A percentile compares a stretch with the other conserved stretches of the same genome.
Evolutionary conservation across 1,139 yeast species (phyloP).

Genomic region (Suhomyces maxii): DNA sequence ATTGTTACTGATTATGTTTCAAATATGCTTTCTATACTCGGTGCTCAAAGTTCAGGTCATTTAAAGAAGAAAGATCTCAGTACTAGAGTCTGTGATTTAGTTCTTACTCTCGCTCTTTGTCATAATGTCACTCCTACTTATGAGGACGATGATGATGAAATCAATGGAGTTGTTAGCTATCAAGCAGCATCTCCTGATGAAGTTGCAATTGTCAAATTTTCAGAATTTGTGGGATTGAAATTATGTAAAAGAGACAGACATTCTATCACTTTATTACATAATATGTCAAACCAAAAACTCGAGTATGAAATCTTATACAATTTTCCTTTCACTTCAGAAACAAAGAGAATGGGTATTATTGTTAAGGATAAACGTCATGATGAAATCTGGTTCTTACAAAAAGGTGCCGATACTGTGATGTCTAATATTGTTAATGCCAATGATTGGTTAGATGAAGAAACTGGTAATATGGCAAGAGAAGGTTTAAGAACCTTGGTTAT

Average conservation of each 20-base stretch:
- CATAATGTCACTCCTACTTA: constrained; percentile 92
- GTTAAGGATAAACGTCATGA: constrained; percentile 61
- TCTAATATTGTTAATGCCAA: constrained; percentile 74
- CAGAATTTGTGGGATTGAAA: constrained; percentile 81
- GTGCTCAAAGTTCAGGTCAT: constrained; percentile 21
- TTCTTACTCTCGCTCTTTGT: constrained; percentile 82
- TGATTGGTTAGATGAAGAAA: constrained; percentile 98
- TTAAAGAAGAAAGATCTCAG: constrained; percentile 58
- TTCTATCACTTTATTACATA: constrained; percentile 66
- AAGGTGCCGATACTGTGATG: constrained; percentile 98
- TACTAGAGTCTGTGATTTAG: constrained; percentile 73
- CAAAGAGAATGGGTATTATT: constrained; percentile 94
- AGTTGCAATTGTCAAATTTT: constrained; percentile 91
- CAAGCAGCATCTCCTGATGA: constrained; percentile 99
- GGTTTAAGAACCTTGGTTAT: constrained; percentile 93
- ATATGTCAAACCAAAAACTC: constrained; percentile 51
- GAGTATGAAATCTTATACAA: constrained; percentile 72
- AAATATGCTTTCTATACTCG: constrained; percentile 23
- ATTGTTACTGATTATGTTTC: constrained; percentile 73
- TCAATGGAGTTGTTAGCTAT: constrained; percentile 58
- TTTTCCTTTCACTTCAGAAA: constrained; percentile 94
- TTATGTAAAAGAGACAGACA: constrained; percentile 79
- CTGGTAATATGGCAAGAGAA: constrained; percentile 97
- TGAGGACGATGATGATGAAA: constrained; percentile 38
- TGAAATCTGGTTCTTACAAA: constrained; percentile 81